Conservation (phyloP, 2,329 filamentous ascomycete species). For the Claviceps sp. region DNA sequence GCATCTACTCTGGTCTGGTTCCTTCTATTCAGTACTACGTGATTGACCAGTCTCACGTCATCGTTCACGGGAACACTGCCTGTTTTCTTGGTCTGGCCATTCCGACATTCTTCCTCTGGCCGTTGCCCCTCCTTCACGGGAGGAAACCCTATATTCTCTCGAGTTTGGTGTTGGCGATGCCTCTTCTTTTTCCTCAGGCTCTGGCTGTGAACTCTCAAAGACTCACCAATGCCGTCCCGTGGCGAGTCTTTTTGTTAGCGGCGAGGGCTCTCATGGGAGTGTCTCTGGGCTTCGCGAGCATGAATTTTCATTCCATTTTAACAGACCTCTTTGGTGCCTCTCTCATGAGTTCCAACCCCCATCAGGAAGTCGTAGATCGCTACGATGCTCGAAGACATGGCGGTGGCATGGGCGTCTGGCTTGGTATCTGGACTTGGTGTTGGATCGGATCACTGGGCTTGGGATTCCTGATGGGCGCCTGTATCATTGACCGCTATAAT, state of each 20-base stretch:
- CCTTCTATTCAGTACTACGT: constrained; percentile 70
- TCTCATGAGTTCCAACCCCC: constrained; percentile 56
- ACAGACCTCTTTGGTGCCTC: constrained; percentile 67
- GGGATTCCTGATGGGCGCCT: constrained; percentile 59
- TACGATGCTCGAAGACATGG: constrained; percentile 62
- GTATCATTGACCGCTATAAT: constrained; percentile 48
- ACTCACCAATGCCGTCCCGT: constrained; percentile 40
- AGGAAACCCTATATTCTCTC: constrained; percentile 64
- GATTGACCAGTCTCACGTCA: constrained; percentile 51
- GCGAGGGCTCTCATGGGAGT: constrained; percentile 54
- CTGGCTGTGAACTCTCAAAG: constrained; percentile 45
- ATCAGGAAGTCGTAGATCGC: constrained; percentile 55
- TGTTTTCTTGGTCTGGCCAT: constrained; percentile 59
- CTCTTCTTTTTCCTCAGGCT: constrained; percentile 64
- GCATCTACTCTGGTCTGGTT: constrained; percentile 66
- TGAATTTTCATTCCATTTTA: constrained; percentile 60
- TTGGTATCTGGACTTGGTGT: constrained; percentile 67
- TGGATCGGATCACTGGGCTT: constrained; percentile 58
- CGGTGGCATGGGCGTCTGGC: constrained; percentile 68
- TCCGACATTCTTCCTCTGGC: constrained; percentile 59
- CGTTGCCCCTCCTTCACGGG: constrained; percentile 60
- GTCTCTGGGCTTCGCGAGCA: constrained; percentile 59
- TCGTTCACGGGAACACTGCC: constrained; percentile 60
- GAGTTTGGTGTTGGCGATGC: constrained; percentile 54
- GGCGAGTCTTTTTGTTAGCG: constrained; percentile 46